phyloP scores from a whole-genome alignment of 1,284 basidiomycete genomes.

The Paramarasmius palmivorus region DNA sequence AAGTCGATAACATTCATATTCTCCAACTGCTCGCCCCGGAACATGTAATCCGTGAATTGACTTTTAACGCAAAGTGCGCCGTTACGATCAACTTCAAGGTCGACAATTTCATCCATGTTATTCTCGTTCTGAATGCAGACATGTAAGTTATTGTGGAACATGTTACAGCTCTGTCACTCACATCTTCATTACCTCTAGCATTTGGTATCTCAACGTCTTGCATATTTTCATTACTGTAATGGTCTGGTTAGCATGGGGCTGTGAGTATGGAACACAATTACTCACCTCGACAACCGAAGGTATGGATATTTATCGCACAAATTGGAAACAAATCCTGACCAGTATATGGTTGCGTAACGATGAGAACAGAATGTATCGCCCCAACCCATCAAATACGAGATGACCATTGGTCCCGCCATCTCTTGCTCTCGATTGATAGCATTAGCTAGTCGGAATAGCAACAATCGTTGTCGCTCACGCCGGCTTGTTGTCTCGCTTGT shows the following conservation, averaged over 20 bases:
- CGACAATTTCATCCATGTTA: no score
- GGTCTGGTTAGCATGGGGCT: no score
- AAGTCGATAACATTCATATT: constrained; percentile 22
- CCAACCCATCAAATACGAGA: constrained; percentile 35
- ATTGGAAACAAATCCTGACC: constrained; percentile 23
- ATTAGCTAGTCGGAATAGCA: constrained; percentile 26
- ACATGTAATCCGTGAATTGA: constrained; percentile 30
- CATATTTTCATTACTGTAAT: neutral
- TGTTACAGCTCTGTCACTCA: no score
- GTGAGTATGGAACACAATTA: no score
- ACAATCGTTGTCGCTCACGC: constrained; percentile 19
- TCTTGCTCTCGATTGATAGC: constrained; percentile 32
- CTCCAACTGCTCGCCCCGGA: constrained; percentile 19
- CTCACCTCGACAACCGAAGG: constrained; percentile 1
- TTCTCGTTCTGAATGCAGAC: no score
- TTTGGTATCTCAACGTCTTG: constrained; percentile 7
- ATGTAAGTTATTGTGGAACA: no score
- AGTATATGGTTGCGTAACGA: constrained; percentile 29
- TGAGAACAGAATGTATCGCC: constrained; percentile 34
- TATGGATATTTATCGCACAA: constrained; percentile 21
- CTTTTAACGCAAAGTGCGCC: no score
- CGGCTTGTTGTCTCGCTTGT: constrained; percentile 14
- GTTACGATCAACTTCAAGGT: no score
- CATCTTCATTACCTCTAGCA: no score
- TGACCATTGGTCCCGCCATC: constrained; percentile 28